Percentiles rank a stretch among this genome's conserved stretches.
phyloP scores from a whole-genome alignment of 1,139 yeast genomes.

The Suhomyces panamericanus region DNA sequence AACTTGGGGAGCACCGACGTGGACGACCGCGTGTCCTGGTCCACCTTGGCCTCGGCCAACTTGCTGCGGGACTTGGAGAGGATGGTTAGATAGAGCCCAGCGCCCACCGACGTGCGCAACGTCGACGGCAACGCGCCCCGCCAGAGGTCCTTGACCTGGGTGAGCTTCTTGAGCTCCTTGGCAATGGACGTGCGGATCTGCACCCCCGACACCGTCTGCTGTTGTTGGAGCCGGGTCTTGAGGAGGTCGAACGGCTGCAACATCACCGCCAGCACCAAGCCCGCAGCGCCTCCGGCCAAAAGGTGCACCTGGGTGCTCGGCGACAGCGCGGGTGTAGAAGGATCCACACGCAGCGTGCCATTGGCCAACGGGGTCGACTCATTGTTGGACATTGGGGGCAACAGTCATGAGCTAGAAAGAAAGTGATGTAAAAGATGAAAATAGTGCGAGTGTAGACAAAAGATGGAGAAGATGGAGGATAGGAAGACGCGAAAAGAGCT shows the following conservation, averaged over 20 bases:
- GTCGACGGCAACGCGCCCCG: slow-evolving; percentile 93
- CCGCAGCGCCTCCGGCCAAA: slow-evolving; percentile 84
- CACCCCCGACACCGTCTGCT: slow-evolving; percentile 33
- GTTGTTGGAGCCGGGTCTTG: slow-evolving; percentile 88
- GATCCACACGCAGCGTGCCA: not conserved
- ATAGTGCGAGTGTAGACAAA: too few relatives aligned
- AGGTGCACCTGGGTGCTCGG: slow-evolving; percentile 46
- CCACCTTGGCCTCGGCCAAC: slow-evolving; percentile 39
- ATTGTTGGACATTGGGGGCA: slow-evolving; percentile 3
- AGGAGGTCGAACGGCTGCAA: slow-evolving; percentile 89
- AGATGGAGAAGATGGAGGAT: too few relatives aligned
- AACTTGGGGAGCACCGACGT: slow-evolving; percentile 64
- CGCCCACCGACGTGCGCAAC: slow-evolving; percentile 84
- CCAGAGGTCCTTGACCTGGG: slow-evolving; percentile 66
- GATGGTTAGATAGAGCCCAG: slow-evolving; percentile 79
- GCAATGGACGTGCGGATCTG: slow-evolving; percentile 40
- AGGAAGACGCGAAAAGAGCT: too few relatives aligned
- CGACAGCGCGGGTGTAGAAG: not conserved
- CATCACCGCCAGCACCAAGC: slow-evolving; percentile 75
- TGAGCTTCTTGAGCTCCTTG: slow-evolving; percentile 48
- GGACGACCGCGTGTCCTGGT: slow-evolving; percentile 12
- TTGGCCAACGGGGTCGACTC: slow-evolving; percentile 3
- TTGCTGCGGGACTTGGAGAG: slow-evolving; percentile 61
- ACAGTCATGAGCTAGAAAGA: not conserved
- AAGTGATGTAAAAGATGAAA: not conserved